A percentile compares a stretch with the other conserved stretches of the same genome.
These are phyloP conservation scores for Quercus engelmannii DNA, from an alignment of 306 rosid genomes.

Conservation along the genomic window DNA sequence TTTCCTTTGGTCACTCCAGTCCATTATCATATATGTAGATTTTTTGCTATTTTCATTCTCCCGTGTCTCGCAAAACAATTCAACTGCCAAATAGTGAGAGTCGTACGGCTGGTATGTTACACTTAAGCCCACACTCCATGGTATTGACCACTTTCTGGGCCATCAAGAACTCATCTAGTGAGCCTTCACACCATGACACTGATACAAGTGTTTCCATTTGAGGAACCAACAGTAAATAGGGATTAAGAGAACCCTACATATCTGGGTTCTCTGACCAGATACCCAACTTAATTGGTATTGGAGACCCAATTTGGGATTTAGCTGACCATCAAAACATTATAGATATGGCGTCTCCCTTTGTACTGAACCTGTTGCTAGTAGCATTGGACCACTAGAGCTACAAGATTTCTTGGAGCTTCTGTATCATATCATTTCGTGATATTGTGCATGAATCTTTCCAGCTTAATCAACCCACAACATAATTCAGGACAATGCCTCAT, in stretches of 20 bases:
- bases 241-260: too few relatives aligned
- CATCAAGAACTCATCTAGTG: background rate
- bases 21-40: background rate
- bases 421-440: background rate
- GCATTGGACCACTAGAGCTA: background rate
- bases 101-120: background rate
- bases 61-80: background rate
- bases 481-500: background rate
- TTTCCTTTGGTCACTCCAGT: background rate
- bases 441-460: background rate
- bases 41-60: background rate
- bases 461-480: background rate
- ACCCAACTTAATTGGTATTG: background rate
- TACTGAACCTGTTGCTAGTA: background rate
- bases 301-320: too few relatives aligned
- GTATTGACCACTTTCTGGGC: background rate
- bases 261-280: background rate
- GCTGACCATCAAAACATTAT: too few relatives aligned
- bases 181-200: background rate
- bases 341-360: background rate
- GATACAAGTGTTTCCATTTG: background rate
- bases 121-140: background rate
- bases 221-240: background rate
- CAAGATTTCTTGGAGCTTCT: background rate
- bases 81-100: background rate